Evolutionary conservation across 495 filamentous ascomycete genomes (phyloP), one percentile per base, ranked within the genome.

Genomic region (Aspergillus heteromorphus): DNA sequence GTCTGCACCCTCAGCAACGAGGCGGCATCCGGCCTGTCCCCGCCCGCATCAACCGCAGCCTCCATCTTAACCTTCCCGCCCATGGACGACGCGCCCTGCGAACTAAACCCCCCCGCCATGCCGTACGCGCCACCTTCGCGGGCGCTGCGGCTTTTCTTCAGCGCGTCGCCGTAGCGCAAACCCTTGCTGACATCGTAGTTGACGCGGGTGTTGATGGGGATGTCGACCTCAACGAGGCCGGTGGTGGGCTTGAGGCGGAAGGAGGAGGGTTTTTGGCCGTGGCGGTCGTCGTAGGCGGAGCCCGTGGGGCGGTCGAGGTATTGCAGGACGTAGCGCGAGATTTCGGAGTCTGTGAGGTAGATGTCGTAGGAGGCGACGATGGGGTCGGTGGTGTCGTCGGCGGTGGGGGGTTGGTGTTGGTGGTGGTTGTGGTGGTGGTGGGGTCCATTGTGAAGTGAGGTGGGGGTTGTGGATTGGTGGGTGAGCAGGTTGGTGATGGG

Each of bases 141-240:
- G n/a, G 74, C 65, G 21, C 67, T 61, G 36, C 65, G 68, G 53
- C 75, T 82, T 57, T 83, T 82, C 40, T 76, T 73, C 65, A 91
- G 54, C 14, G 84, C 82, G 47, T 87, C 80, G 1, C 85, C 88
- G 70, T 84, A 92, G 50, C 73, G 71, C 17, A 84, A 53, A 8
- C 82, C 88, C 61, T 85, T 85, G 49, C 69, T 75, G 48, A 78
- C 72, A 66, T 91, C 83, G 65, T 87, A 92, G 55, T 83, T 82
- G 4, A 63, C 56, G 14, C 73, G 69, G 17, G 81, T 80, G 65
- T 83, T 78, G 45, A 91, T 73, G 1, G 86, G 83, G 8, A 89
- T 75, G 48, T 92, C 88, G 6, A 91, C 64, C 62, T 92, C 88
- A n/a, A 91, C 71, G 49, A 88, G 74, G 0, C 87, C 87, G 1